These are phyloP conservation scores for Metschnikowia koreensis DNA, from an alignment of 805 yeast species.

Conservation along the genomic window DNA sequence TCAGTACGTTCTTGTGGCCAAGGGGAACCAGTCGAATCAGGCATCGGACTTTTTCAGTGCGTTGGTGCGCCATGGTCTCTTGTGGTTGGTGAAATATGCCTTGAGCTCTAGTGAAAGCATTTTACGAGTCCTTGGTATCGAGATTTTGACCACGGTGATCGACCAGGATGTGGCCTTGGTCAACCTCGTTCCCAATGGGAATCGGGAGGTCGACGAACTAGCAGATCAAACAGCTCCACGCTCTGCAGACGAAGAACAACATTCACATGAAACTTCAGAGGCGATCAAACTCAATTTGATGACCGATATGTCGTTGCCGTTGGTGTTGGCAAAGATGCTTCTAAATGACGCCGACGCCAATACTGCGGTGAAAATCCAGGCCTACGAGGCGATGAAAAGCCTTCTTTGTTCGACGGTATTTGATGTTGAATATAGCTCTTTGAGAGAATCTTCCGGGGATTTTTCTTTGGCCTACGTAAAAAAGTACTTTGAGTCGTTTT, in stretches of 20 bases:
- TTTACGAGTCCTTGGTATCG: constrained; percentile 71
- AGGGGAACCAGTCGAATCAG: constrained; percentile 58
- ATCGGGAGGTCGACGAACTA: constrained; percentile 25
- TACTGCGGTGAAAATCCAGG: constrained; percentile 75
- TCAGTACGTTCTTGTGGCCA: constrained; percentile 76
- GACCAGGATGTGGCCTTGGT: constrained; percentile 78
- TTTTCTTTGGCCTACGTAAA: constrained; percentile 25
- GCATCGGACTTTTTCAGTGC: constrained; percentile 62
- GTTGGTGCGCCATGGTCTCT: constrained; percentile 66
- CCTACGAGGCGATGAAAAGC: constrained; percentile 77
- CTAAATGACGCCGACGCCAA: constrained; percentile 59
- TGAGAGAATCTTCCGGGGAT: constrained; percentile 2
- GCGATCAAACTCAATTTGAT: constrained; percentile 35
- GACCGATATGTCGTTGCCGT: constrained; percentile 58
- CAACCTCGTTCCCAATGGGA: constrained; percentile 31
- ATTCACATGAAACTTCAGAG: constrained; percentile 18
- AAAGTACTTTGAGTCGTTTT: constrained; percentile 58
- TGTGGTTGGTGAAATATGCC: constrained; percentile 70
- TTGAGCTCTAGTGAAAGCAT: constrained; percentile 48
- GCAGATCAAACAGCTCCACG: neutral
- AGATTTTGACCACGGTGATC: constrained; percentile 72
- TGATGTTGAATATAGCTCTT: constrained; percentile 8
- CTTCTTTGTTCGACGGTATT: constrained; percentile 55
- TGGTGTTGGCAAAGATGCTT: constrained; percentile 57
- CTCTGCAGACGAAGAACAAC: constrained; percentile 10